Base-by-base conservation (phyloP, 352 stramenopile genomes). In the Blastocystis sp. region DNA sequence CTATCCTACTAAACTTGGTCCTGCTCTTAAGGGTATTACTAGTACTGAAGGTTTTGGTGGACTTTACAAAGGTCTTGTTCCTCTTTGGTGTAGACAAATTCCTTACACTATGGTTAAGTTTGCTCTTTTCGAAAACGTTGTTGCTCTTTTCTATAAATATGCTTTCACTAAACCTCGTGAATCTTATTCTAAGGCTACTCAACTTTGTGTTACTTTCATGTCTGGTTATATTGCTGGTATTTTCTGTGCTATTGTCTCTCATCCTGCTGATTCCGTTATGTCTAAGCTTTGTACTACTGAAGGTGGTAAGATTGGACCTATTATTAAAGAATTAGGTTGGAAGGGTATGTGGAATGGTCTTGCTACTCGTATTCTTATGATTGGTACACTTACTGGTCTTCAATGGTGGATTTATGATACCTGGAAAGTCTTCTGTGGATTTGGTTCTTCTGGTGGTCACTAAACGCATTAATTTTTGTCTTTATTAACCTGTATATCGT, bases 91-190 rank as follows among this genome's bases (percentile, higher is more conserved):
- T 41, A 79, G 83, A 36, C 83, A 90, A 73, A 89, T 93, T 69
- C 91, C 91, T 59, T 96, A 96, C 84, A 98, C 91, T 52, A 96
- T 95, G 85, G 84, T 87, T 52, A 98, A 98, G 77, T 98, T 98
- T 70, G 92, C 93, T 64, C 93, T 95, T 70, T 93, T 93, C 55
- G 68, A 77, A 57, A 72, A 73, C 45, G 66, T 76, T 10, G 70
- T 75, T 23, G 70, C 71, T 49, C 24, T 56, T n/a, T 73, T 77
- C 54, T 77, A 77, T 64, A 56, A 40, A 18, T 65, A 74, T 49
- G 36, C 69, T 19, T 65, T 69, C 71, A 89, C 81, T 41, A 78
- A 83, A 69, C 81, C 81, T 45, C 85, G 86, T 70, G 77, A 78
- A 59, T 73, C 75, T 59, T 93, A 92, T 80, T 71, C 76, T 42